Conservation (phyloP, 2,329 filamentous ascomycete species). For the Aspergillus sp. region DNA sequence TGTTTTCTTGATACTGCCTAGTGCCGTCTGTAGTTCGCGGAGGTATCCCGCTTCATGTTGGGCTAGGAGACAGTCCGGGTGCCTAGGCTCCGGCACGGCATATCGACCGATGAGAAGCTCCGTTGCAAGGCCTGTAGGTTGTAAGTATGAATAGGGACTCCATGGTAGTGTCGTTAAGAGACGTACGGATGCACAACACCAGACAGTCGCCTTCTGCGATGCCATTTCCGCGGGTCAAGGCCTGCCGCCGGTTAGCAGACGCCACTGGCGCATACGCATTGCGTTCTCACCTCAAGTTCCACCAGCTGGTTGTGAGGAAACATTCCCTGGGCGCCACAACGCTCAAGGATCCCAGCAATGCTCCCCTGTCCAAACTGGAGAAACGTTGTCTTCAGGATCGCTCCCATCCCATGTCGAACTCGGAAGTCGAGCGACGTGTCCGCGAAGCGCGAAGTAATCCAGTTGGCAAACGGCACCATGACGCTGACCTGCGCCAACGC, state of each 20-base stretch:
- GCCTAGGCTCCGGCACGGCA: slow-evolving; percentile 13
- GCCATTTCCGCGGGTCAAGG: slow-evolving; percentile 1
- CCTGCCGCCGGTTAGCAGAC: neutral
- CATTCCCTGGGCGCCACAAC: slow-evolving; percentile 17
- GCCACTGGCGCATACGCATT: neutral
- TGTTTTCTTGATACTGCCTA: neutral
- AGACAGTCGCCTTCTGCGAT: slow-evolving; percentile 22
- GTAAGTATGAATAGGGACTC: neutral
- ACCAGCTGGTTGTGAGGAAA: slow-evolving; percentile 9
- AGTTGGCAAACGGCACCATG: slow-evolving; percentile 13
- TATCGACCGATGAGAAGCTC: slow-evolving; percentile 27
- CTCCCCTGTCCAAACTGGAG: slow-evolving; percentile 7
- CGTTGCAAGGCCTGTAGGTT: slow-evolving; percentile 20
- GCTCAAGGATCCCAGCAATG: slow-evolving; percentile 8
- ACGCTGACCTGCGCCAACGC: slow-evolving; percentile 17
- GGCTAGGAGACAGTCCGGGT: slow-evolving; percentile 14
- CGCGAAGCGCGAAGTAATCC: neutral
- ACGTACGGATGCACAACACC: slow-evolving; percentile 20
- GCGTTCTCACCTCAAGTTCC: neutral
- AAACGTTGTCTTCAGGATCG: slow-evolving; percentile 14
- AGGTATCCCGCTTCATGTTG: slow-evolving; percentile 20
- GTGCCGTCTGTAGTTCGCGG: slow-evolving; percentile 7
- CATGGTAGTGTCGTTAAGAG: neutral
- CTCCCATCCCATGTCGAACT: slow-evolving; percentile 8
- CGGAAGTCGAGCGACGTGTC: neutral